Evolutionary conservation across 345 rosid species (phyloP), one percentile per base, ranked within the genome.

Genomic region (Aegle marmelos): DNA sequence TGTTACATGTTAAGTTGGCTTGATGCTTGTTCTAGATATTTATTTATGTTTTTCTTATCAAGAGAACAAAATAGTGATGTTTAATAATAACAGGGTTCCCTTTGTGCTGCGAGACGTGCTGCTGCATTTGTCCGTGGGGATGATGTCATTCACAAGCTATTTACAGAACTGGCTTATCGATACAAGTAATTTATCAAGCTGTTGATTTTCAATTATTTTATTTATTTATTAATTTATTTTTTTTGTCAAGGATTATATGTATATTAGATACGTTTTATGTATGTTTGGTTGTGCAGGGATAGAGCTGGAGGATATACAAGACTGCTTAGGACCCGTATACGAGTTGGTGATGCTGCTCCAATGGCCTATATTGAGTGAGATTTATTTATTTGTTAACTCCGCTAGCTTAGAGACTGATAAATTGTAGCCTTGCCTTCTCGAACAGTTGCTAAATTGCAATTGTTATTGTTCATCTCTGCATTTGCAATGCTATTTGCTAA

Each of bases 281-380:
- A 21, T 77, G 69, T 13, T 78, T 25, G 80, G 77, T 69, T 22
- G 68, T 75, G 66, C 90, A 95, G 98, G 79, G 97, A 93, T 74
- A 87, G 99, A 88, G 88, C 93, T 53, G 98, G 99, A 79, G 99
- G 98, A 71, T 95, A 91, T 86, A 92, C 99, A 10, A 93, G 97
- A 87, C 60, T 93, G 80, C 97, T 93, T 33, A 87, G 94, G 36
- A 92, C 98, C 50, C 98, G 97, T 73, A 90, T 93, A 9, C 85
- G 99, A 76, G 95, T 91, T 84, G 98, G 97, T 79, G 99, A 95
- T 86, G 99, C 98, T 81, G 99, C 97, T 60, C 90, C 89, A 50
- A 92, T 93, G 98, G 97, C 98, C 68, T 93, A 93, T 84, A 91
- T 93, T 53, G 99, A 93, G 99, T 95, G 86, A 87, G 91, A 79